Evolutionary conservation across 371 early-diverging fungal species (phyloP).

Genomic region (Mucor irregularis): DNA sequence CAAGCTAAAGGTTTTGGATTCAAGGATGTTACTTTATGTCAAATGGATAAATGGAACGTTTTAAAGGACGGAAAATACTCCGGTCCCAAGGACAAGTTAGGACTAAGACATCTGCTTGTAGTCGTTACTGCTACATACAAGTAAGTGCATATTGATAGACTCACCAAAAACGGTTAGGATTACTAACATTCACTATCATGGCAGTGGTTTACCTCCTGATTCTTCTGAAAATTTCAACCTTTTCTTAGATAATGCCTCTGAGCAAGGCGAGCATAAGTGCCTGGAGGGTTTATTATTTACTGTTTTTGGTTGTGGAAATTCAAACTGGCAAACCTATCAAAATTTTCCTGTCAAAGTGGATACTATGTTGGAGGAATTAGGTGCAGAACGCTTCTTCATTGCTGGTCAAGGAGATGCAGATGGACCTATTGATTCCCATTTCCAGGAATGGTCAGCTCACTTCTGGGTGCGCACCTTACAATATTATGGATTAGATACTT

Average conservation of each 20-base stretch:
- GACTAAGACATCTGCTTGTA: constrained; percentile 34
- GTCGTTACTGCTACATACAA: constrained; percentile 55
- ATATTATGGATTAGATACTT: constrained; percentile 26
- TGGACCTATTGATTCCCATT: constrained; percentile 47
- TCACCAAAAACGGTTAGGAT: constrained; percentile 23
- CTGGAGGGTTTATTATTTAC: constrained; percentile 35
- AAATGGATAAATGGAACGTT: constrained; percentile 49
- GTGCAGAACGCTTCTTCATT: constrained; percentile 46
- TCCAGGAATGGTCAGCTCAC: constrained; percentile 44
- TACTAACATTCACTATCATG: no score
- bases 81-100: not conserved
- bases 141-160: not conserved
- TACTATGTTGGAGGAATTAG: constrained; percentile 34
- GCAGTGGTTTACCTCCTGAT: constrained; percentile 51
- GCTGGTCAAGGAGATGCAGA: constrained; percentile 52
- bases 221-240: constrained; percentile 51
- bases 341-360: constrained; percentile 49
- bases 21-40: constrained; percentile 23
- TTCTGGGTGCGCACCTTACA: constrained; percentile 36
- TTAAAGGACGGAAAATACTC: constrained; percentile 24
- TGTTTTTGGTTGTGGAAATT: constrained; percentile 58
- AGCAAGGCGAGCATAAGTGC: constrained; percentile 18
- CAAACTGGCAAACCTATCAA: constrained; percentile 61
- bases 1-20: constrained; percentile 51
- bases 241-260: constrained; percentile 28